phyloP scores from a whole-genome alignment of 2,329 filamentous ascomycete genomes.

The Acephala macrosclerotiorum region DNA sequence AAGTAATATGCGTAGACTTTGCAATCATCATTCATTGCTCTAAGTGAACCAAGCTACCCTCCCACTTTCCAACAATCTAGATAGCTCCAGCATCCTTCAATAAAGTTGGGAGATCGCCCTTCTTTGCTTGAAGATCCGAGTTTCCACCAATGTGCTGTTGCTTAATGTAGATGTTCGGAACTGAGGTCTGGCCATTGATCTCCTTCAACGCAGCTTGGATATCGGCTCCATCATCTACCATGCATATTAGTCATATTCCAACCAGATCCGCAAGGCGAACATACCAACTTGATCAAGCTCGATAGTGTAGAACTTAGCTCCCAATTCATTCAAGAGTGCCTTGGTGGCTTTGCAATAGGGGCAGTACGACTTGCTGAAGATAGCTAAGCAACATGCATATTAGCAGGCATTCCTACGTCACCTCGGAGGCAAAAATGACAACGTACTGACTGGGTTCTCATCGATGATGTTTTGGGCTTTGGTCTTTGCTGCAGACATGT shows the following conservation, averaged over 20 bases:
- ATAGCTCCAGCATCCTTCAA: slow-evolving; percentile 70
- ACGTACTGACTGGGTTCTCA: slow-evolving; percentile 83
- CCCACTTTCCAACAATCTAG: slow-evolving; percentile 48
- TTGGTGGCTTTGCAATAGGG: slow-evolving; percentile 89
- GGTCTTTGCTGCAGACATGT: slow-evolving; percentile 82
- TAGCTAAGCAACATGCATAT: slow-evolving; percentile 58
- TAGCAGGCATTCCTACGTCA: slow-evolving; percentile 16
- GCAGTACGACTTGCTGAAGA: slow-evolving; percentile 98
- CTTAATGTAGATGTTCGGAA: slow-evolving; percentile 94
- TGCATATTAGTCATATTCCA: slow-evolving; percentile 22
- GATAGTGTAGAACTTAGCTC: slow-evolving; percentile 76
- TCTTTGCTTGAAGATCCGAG: slow-evolving; percentile 77
- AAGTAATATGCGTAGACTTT: neutral
- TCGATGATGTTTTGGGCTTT: slow-evolving; percentile 89
- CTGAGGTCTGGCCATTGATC: slow-evolving; percentile 83
- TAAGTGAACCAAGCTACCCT: neutral
- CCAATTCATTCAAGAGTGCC: slow-evolving; percentile 70
- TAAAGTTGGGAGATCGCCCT: slow-evolving; percentile 70
- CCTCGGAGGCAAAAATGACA: neutral
- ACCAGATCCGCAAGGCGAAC: slow-evolving; percentile 47
- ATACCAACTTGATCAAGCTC: slow-evolving; percentile 87
- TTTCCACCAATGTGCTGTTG: slow-evolving; percentile 96
- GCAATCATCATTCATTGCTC: slow-evolving; percentile 4
- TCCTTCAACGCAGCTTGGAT: slow-evolving; percentile 85
- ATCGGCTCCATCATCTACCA: slow-evolving; percentile 77